A percentile compares a stretch with the other conserved stretches of the same genome.
These are phyloP conservation scores for Aegilops speltoides DNA, from an alignment of 176 grass and related monocot genomes.

Conservation along the genomic window DNA sequence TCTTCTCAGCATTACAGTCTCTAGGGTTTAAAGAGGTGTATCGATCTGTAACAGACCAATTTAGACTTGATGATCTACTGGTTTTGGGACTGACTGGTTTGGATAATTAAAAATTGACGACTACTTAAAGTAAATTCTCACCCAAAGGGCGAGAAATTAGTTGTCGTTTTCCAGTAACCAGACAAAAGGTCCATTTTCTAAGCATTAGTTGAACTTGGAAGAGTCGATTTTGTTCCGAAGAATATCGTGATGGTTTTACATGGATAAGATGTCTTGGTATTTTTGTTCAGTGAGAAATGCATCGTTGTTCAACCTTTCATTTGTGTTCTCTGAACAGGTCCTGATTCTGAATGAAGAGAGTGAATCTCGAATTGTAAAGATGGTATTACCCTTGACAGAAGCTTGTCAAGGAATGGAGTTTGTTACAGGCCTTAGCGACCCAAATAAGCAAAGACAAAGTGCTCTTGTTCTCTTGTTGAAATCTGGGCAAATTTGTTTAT, in stretches of 20 bases:
- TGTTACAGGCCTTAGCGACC: conserved; percentile 60
- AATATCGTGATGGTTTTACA: conserved; percentile 2
- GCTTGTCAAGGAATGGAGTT: conserved; percentile 73
- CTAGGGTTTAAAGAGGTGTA: not conserved
- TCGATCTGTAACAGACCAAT: not conserved
- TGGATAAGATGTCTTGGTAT: not conserved
- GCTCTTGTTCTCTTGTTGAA: conserved; percentile 78
- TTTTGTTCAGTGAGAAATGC: conserved; percentile 30
- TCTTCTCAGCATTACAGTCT: not conserved
- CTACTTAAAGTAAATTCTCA: conserved; percentile 2
- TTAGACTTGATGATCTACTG: not conserved
- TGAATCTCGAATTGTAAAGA: conserved; percentile 79
- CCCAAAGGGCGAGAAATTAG: not conserved
- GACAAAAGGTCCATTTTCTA: not conserved
- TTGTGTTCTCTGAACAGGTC: conserved; percentile 58
- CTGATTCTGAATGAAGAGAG: conserved; percentile 77
- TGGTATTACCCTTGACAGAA: conserved; percentile 80
- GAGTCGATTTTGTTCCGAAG: not conserved
- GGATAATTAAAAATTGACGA: not conserved
- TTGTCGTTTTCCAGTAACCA: not conserved
- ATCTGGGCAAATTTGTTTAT: conserved; percentile 77
- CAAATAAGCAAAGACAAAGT: conserved; percentile 69
- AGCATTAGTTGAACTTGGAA: conserved; percentile 1
- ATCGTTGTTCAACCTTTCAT: conserved; percentile 25
- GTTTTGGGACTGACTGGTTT: not conserved